phyloP scores from a whole-genome alignment of 2,329 filamentous ascomycete species.

The Trichoderma polysporum region DNA sequence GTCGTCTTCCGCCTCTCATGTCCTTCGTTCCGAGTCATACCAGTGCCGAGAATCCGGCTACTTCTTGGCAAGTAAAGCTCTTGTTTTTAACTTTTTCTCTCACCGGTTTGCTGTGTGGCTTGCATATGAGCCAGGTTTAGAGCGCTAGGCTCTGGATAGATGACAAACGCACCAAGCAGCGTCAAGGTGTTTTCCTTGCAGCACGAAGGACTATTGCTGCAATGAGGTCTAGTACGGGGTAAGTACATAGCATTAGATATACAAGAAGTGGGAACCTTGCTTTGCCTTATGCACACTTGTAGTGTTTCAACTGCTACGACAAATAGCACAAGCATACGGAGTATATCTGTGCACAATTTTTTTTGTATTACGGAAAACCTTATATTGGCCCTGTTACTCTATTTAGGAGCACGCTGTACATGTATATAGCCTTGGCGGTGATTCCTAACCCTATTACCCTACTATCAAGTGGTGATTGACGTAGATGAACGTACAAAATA shows the following conservation, averaged over 20 bases:
- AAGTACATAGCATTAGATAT: background rate
- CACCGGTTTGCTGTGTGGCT: slow-evolving; percentile 3
- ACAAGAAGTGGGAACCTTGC: background rate
- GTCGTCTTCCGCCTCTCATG: background rate
- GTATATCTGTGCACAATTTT: background rate
- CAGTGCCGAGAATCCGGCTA: background rate
- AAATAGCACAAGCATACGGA: too few relatives aligned
- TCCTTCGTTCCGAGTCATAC: background rate
- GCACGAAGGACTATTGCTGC: too few relatives aligned
- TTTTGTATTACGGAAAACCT: background rate
- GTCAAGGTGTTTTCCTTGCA: too few relatives aligned
- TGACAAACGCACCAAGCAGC: too few relatives aligned
- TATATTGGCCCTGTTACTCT: background rate
- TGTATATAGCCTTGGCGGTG: background rate
- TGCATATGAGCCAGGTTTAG: background rate
- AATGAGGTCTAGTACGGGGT: background rate
- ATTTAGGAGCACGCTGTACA: background rate
- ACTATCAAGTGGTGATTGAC: background rate
- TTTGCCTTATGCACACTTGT: background rate
- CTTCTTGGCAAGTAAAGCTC: background rate
- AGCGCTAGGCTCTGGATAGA: background rate
- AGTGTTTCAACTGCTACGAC: background rate
- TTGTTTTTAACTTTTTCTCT: background rate
- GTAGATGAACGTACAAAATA: background rate
- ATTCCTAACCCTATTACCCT: background rate